Evolutionary conservation across 148 eudicot species (phyloP).

Genomic region (Rhododendron simsii): DNA sequence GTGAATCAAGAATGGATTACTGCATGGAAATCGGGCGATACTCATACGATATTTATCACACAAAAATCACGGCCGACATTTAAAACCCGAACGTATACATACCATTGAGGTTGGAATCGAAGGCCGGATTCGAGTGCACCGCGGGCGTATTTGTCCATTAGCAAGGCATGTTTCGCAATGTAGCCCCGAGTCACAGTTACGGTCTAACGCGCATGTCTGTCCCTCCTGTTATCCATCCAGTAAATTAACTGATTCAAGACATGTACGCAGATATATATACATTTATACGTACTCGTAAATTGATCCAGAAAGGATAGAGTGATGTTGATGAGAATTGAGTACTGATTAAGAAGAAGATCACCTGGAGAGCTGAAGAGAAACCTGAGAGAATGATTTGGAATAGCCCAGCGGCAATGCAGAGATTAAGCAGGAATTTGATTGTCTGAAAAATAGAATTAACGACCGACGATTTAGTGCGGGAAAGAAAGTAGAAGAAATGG

Average conservation of each 20-base stretch:
- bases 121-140: slow-evolving; percentile 80
- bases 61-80: not conserved
- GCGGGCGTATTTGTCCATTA: slow-evolving; percentile 53
- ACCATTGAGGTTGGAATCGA: slow-evolving; percentile 52
- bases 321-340: not conserved
- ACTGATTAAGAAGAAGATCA: not conserved
- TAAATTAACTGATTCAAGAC: not conserved
- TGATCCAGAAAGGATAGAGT: not conserved
- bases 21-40: not conserved
- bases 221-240: slow-evolving; percentile 38
- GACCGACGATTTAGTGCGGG: not conserved
- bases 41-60: not conserved
- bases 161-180: slow-evolving; percentile 90
- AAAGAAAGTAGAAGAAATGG: not conserved
- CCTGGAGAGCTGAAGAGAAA: slow-evolving; percentile 49
- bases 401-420: slow-evolving; percentile 17
- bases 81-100: not conserved
- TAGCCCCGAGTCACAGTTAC: slow-evolving; percentile 61
- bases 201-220: slow-evolving; percentile 38
- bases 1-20: too few species aligned
- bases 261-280: not conserved
- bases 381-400: slow-evolving; percentile 28
- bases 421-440: slow-evolving; percentile 16
- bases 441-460: slow-evolving; percentile 10
- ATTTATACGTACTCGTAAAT: not conserved